A percentile compares a stretch with the other conserved stretches of the same genome.
phyloP scores from a whole-genome alignment of 108 stramenopile species.

The Schizochytrium sp. region DNA sequence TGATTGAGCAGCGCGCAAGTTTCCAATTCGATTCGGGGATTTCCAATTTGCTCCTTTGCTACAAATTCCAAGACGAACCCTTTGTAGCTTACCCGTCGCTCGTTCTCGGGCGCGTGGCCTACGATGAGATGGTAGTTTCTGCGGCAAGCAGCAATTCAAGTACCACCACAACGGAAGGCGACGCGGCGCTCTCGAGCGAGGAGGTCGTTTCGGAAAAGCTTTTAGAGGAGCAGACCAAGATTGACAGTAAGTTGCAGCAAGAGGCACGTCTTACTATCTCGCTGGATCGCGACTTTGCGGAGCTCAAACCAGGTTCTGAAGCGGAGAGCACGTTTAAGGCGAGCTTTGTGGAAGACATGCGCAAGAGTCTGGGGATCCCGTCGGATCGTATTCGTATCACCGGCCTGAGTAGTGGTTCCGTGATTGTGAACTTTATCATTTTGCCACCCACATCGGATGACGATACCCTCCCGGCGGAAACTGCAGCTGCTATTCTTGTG shows the following conservation, averaged over 20 bases:
- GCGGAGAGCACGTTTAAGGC: background rate
- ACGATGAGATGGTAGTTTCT: background rate
- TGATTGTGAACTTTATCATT: background rate
- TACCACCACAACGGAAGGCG: background rate
- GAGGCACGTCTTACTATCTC: background rate
- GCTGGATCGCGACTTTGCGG: background rate
- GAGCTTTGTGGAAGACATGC: background rate
- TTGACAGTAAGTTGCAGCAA: background rate
- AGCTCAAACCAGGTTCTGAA: background rate
- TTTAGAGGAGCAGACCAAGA: background rate
- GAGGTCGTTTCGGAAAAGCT: background rate
- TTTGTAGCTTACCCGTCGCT: background rate
- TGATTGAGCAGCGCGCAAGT: background rate
- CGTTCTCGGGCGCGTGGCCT: background rate
- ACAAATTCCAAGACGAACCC: background rate
- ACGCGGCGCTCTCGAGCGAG: background rate
- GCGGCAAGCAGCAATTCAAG: background rate
- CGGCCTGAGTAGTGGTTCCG: background rate
- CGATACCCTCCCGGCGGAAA: background rate
- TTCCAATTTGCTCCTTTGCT: background rate
- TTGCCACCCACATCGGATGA: background rate
- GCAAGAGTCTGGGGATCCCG: background rate
- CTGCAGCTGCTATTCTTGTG: background rate
- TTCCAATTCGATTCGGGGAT: background rate
- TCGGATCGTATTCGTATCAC: background rate